Conservation (phyloP, 495 filamentous ascomycete species). For the Venustampulla echinocandica region DNA sequence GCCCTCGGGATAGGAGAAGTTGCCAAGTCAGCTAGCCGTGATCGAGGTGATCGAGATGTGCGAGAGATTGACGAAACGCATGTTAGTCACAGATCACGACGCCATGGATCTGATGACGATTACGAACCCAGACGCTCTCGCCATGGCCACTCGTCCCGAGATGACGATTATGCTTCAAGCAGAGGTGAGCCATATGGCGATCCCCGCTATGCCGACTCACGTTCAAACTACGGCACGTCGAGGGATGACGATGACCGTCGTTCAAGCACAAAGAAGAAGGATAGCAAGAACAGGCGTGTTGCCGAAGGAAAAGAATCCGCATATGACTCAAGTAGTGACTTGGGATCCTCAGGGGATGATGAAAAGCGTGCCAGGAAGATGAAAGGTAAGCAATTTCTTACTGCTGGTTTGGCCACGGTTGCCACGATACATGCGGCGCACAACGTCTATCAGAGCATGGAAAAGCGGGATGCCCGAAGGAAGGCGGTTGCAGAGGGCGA, state of each 20-base stretch:
- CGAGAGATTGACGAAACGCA: slow-evolving; percentile 48
- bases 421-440: slow-evolving; percentile 87
- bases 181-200: slow-evolving; percentile 19
- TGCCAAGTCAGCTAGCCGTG: slow-evolving; percentile 23
- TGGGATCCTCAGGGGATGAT: slow-evolving; percentile 70
- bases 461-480: slow-evolving; percentile 60
- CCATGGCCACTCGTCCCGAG: slow-evolving; percentile 3
- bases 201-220: slow-evolving; percentile 19
- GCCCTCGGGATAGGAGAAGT: slow-evolving; percentile 43
- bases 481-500: slow-evolving; percentile 64
- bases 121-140: slow-evolving; percentile 15
- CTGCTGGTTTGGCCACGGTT: slow-evolving; percentile 74
- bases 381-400: slow-evolving; percentile 75
- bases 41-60: slow-evolving; percentile 62
- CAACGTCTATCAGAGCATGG: slow-evolving; percentile 65
- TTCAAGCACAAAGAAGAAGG: slow-evolving; percentile 25
- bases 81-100: slow-evolving; percentile 7
- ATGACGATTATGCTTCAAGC: slow-evolving; percentile 9
- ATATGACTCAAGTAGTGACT: slow-evolving; percentile 49
- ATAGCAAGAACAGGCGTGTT: slow-evolving; percentile 16
- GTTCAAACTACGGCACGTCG: slow-evolving; percentile 16
- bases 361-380: slow-evolving; percentile 66
- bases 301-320: slow-evolving; percentile 21
- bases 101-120: slow-evolving; percentile 17
- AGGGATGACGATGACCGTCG: slow-evolving; percentile 20